Evolutionary conservation across 371 early-diverging fungal species (phyloP).

Genomic region (Blyttiomyces sp.): DNA sequence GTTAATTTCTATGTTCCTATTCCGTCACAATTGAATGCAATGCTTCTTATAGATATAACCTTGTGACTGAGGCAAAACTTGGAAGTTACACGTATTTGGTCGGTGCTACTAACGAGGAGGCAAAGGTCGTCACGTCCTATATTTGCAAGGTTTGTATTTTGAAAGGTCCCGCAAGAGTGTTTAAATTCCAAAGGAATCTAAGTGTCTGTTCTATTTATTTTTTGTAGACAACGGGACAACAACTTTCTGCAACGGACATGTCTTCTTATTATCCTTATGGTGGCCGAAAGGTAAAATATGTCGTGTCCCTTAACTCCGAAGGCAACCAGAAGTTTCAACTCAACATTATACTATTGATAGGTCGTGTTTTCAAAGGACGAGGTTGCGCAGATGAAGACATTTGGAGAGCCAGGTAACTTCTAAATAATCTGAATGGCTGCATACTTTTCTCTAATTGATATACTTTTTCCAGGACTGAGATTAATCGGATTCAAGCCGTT

Average conservation of each 20-base stretch:
- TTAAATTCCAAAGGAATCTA: no score
- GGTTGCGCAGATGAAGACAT: constrained; percentile 38
- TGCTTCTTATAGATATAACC: constrained; percentile 44
- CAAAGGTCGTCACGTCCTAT: constrained; percentile 52
- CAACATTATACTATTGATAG: constrained; percentile 12
- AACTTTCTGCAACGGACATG: constrained; percentile 52
- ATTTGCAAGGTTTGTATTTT: constrained; percentile 44
- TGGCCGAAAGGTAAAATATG: constrained; percentile 46
- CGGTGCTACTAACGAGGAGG: constrained; percentile 53
- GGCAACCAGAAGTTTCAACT: neutral
- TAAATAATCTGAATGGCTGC: neutral
- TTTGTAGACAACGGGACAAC: constrained; percentile 46
- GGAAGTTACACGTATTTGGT: constrained; percentile 45
- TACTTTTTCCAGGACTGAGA: constrained; percentile 45
- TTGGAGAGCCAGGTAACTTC: constrained; percentile 55
- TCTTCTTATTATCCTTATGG: constrained; percentile 57
- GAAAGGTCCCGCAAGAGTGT: neutral
- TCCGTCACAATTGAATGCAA: no score
- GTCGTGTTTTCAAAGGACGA: constrained; percentile 62
- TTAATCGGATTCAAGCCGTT: constrained; percentile 64
- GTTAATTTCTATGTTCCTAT: neutral
- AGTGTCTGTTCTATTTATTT: constrained; percentile 41
- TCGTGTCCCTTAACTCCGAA: no score
- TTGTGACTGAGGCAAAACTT: constrained; percentile 50
- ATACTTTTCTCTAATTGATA: neutral